phyloP scores from a whole-genome alignment of 2,329 filamentous ascomycete species.

The Arthrobotrys sphaeroides region DNA sequence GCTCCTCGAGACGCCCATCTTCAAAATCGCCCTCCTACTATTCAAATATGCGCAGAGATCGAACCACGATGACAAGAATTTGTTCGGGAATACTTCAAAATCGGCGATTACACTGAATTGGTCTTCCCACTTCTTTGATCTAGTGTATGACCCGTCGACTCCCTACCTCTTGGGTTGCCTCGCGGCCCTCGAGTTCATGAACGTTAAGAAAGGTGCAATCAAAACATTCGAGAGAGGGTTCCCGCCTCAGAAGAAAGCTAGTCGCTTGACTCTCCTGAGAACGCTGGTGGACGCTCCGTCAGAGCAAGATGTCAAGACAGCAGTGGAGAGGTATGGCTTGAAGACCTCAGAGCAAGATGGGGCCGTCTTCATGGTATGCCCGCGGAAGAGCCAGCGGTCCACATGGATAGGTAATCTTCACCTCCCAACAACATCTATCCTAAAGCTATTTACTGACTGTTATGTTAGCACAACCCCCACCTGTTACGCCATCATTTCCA shows the following conservation, averaged over 20 bases:
- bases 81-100: constrained; percentile 48
- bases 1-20: constrained; percentile 35
- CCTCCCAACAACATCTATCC: not conserved
- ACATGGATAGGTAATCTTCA: constrained; percentile 49
- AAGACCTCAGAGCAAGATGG: constrained; percentile 48
- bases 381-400: constrained; percentile 40
- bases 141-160: constrained; percentile 41
- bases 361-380: constrained; percentile 32
- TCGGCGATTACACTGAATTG: constrained; percentile 45
- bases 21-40: constrained; percentile 32
- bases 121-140: constrained; percentile 47
- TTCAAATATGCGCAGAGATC: constrained; percentile 46
- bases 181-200: constrained; percentile 39
- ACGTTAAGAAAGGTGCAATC: constrained; percentile 50
- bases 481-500: constrained; percentile 25
- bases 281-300: constrained; percentile 37
- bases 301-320: constrained; percentile 32
- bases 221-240: constrained; percentile 49
- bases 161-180: constrained; percentile 45
- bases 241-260: constrained; percentile 49
- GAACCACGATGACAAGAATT: constrained; percentile 49
- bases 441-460: not conserved
- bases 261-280: constrained; percentile 35
- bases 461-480: constrained; percentile 34
- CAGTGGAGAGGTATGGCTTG: constrained; percentile 43